Percentiles rank a stretch among this genome's conserved stretches.
Conservation (phyloP, 768 basidiomycete species). For the Hypsizygus marmoreus region DNA sequence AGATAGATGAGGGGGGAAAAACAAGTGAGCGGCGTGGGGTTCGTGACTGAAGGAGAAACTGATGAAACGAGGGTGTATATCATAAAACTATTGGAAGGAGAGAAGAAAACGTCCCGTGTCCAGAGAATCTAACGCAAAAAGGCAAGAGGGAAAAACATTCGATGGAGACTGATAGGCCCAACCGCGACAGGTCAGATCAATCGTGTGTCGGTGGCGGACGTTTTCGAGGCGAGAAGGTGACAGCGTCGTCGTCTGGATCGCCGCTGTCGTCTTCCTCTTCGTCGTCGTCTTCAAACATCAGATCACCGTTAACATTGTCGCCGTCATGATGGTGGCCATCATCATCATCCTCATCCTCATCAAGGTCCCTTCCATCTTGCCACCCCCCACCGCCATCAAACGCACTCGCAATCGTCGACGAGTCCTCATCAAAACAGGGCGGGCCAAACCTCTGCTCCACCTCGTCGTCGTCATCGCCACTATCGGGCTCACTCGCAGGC, state of each 20-base stretch:
- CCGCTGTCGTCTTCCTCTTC: slow-evolving; percentile 20
- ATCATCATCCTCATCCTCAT: slow-evolving; percentile 27
- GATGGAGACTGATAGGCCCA: not conserved
- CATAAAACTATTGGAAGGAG: not conserved
- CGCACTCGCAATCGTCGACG: slow-evolving; percentile 56
- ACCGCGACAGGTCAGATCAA: not conserved
- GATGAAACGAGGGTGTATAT: no score
- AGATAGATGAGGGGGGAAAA: not conserved
- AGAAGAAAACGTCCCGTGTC: not conserved
- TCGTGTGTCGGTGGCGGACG: slow-evolving; percentile 3
- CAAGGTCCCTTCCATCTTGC: slow-evolving; percentile 27
- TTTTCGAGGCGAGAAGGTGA: slow-evolving; percentile 33
- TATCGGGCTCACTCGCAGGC: slow-evolving; percentile 1
- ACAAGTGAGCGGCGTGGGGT: not conserved
- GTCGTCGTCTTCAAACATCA: slow-evolving; percentile 9
- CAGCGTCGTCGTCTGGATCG: slow-evolving; percentile 28
- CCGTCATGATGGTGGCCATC: not conserved
- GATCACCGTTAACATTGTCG: slow-evolving; percentile 3
- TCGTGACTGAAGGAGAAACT: no score
- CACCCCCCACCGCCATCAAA: slow-evolving; percentile 14
- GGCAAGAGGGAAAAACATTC: not conserved
- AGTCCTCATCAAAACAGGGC: slow-evolving; percentile 46
- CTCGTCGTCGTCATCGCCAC: slow-evolving; percentile 15
- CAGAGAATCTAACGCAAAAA: slow-evolving; percentile 1
- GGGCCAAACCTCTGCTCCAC: slow-evolving; percentile 21